phyloP scores from a whole-genome alignment of 2,329 filamentous ascomycete genomes.

The Fusarium marasasianum region DNA sequence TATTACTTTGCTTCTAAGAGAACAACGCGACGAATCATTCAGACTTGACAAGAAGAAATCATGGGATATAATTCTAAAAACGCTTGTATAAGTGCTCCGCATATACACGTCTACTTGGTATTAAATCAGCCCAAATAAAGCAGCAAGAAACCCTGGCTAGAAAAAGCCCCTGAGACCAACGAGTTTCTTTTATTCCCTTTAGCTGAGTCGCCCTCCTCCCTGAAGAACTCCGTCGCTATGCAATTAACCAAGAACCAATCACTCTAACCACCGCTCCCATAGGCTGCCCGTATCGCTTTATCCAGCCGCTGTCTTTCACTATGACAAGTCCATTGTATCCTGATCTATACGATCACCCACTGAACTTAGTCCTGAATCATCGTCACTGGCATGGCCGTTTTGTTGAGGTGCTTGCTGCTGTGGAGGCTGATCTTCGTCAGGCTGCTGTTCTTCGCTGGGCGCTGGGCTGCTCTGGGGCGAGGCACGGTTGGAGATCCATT shows the following conservation, averaged over 20 bases:
- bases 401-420: conserved; percentile 26
- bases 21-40: background rate
- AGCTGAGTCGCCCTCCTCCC: background rate
- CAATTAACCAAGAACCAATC: conserved; percentile 26
- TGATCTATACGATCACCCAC: conserved; percentile 59
- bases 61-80: background rate
- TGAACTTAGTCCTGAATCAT: conserved; percentile 66
- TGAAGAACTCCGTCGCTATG: conserved; percentile 45
- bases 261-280: background rate
- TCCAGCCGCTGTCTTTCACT: conserved; percentile 7
- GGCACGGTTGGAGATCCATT: conserved; percentile 50
- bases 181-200: conserved; percentile 15
- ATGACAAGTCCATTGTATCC: conserved; percentile 59
- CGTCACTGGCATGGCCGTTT: conserved; percentile 43
- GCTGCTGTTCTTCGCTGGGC: conserved; percentile 11
- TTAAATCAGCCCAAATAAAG: conserved; percentile 1
- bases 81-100: background rate
- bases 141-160: background rate
- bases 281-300: background rate
- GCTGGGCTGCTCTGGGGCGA: conserved; percentile 19
- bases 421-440: conserved; percentile 2
- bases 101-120: background rate
- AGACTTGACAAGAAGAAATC: too few species aligned
- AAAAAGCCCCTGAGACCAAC: conserved; percentile 8
- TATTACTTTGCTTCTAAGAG: background rate